These are phyloP conservation scores for Platismatia glauca DNA, from an alignment of 495 filamentous ascomycete species.

Conservation along the genomic window DNA sequence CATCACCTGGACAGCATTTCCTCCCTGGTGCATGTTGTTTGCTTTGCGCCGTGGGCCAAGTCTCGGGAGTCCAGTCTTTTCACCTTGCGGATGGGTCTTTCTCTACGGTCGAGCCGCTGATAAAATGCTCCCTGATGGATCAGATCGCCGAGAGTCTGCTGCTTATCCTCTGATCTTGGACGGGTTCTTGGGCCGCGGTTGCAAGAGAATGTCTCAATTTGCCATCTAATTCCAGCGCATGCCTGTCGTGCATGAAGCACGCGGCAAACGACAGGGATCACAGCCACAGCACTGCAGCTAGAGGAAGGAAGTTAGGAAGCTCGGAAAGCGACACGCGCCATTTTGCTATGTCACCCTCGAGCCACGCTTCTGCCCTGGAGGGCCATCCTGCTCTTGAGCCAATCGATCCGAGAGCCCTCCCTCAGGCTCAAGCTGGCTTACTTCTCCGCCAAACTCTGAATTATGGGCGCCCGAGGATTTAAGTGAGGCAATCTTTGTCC, in stretches of 20 bases:
- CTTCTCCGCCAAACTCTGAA: not conserved
- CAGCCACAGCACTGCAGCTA: conserved; percentile 10
- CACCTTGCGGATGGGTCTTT: not conserved
- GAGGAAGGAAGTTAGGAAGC: conserved; percentile 1
- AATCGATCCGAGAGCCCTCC: not conserved
- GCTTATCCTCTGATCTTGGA: not conserved
- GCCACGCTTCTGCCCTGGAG: too few species aligned
- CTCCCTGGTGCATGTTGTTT: too few species aligned
- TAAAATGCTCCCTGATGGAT: too few species aligned
- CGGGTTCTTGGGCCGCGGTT: not conserved
- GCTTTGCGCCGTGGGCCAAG: not conserved
- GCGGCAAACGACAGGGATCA: conserved; percentile 16
- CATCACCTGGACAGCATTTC: not conserved
- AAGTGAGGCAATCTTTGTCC: not conserved
- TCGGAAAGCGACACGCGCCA: conserved; percentile 6
- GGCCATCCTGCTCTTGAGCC: not conserved
- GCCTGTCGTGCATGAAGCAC: conserved; percentile 18
- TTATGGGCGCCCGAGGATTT: not conserved
- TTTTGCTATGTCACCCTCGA: conserved; percentile 4
- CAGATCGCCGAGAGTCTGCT: not conserved
- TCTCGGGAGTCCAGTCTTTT: not conserved
- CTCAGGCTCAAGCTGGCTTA: not conserved
- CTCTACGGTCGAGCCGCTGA: not conserved
- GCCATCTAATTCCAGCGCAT: conserved; percentile 8
- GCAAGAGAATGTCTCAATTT: not conserved